Base-by-base conservation (phyloP, 805 yeast species). In the Yarrowia bubula region DNA sequence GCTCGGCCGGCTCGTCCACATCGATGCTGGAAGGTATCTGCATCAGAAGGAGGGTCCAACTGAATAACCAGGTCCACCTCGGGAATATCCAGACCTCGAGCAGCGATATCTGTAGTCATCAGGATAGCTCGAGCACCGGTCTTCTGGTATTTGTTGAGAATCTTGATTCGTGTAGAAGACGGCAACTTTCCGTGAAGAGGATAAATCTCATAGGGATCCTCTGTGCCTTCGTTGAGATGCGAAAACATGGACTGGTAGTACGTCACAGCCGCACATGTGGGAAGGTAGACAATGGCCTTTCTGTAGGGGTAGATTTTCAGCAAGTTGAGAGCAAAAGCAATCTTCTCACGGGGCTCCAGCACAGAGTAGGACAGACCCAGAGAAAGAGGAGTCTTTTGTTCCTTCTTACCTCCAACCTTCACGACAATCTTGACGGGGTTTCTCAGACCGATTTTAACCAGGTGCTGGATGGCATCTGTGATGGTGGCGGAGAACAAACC, bases 21-120 rank as follows among this genome's bases (percentile, higher is more conserved):
- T 73, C 99, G 83, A 75, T 95, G 99, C 47, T 93, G 81, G 72
- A 93, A 95, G 73, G 91, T 84, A 72, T 89, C 96, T 0, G 98
- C 90, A 69, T 92, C 97, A 0, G 91, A 86, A 1, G 99, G 99
- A 1, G 98, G 96, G 69, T 95, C 98, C 28, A 93, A 70, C 73
- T 95, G 99, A n/a, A 95, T 78, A 3, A 93, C 98, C 31, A 92
- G 76, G 72, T 95, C 98, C 9, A 95, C 98, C 64, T 92, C 95
- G 0, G 97, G 96, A 33, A 95, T 87, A 78, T 95, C 99, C 22
- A 95, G 84, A 47, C 99, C 99, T 73, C 99, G 82, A 0, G 98
- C 97, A 0, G 99, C 98, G n/a, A 95, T 97, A 79, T 95, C 99
- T 0, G 99, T 95, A 1, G 99, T 92, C 76, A 95, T 78, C 28